Conservation (phyloP, 257 asterid genomes). For the Capsicum rhomboideum region DNA sequence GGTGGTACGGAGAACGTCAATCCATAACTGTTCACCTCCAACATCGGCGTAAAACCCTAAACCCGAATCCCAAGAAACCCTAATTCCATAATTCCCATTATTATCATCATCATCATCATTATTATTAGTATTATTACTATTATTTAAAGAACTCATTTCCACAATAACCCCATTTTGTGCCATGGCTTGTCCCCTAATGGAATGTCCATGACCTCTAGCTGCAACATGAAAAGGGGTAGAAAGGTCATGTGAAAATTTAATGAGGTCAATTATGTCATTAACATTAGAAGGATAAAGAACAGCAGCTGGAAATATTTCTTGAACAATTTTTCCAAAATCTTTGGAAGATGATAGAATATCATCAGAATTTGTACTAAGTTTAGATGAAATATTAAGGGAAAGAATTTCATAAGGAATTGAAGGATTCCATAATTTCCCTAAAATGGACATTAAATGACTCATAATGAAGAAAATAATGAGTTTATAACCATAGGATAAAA, state of each 20-base stretch:
- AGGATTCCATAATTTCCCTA: constrained; percentile 6
- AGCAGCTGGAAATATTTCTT: constrained; percentile 33
- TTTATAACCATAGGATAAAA: constrained; percentile 1
- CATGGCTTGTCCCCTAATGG: constrained; percentile 67
- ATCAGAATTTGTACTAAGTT: constrained; percentile 23
- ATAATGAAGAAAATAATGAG: constrained; percentile 9
- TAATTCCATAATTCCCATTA: constrained; percentile 10
- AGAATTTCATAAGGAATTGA: constrained; percentile 15
- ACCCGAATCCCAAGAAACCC: constrained; percentile 31
- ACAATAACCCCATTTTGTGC: constrained; percentile 56
- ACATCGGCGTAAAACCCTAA: constrained; percentile 59
- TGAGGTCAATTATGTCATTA: constrained; percentile 32
- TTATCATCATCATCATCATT: not conserved
- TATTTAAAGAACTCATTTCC: constrained; percentile 39
- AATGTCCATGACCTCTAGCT: constrained; percentile 73
- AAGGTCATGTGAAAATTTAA: constrained; percentile 29
- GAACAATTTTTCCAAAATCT: constrained; percentile 59
- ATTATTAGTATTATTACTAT: not conserved
- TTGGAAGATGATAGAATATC: constrained; percentile 24
- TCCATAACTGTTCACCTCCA: constrained; percentile 65
- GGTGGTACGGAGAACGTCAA: constrained; percentile 35
- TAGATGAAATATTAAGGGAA: constrained; percentile 6
- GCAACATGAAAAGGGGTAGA: constrained; percentile 42
- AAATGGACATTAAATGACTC: constrained; percentile 13
- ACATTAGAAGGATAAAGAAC: constrained; percentile 49